Base-by-base conservation (phyloP, 75 land plant genomes). In the Cunninghamia lanceolata region DNA sequence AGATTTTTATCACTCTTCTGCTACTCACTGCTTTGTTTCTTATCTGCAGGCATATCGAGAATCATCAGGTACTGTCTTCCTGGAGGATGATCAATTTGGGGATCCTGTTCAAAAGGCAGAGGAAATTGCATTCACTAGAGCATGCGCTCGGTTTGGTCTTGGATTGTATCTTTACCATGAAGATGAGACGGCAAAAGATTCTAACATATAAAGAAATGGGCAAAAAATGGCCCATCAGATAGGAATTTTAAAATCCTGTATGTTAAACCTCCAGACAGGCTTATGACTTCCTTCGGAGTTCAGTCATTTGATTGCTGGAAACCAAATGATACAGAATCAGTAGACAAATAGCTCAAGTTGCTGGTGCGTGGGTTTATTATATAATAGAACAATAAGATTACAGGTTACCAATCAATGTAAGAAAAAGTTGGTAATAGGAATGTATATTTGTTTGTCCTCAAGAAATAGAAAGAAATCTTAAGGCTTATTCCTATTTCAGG, bases 111-210 rank as follows among this genome's bases (percentile, higher is more conserved):
- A 94, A 73, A 92, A 94, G 76, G 99, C 99, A 13, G 99, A 97
- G 86, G 94, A 93, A 63, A 88, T 93, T 85, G 99, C 99, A 35
- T 97, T 97, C 87, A 92, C 93, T 82, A 91, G 88, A 82, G 99
- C 99, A 36, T 97, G 99, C 87, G 94, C 99, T 10, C 87, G 99
- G 9, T 97, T 97, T 88, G 99, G 99, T 35, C 92, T 97, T 56
- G 99, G 99, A n/a, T 82, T 97, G 56, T 96, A 97, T 85, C 92
- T 97, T 35, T 95, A 94, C 86, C 98, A 97, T 73, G 96, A 94
- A 87, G 96, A 95, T 81, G 91, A 93, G 86, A 53, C 84, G 34
- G 36, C 13, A 14, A 73, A 73, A 73, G 75, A 73, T 73, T 73
- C 75, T 38, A 34, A 73, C 16, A 10, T 34, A 73, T 73, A 32